Evolutionary conservation across 2,329 filamentous ascomycete genomes (phyloP), one percentile per base, ranked within the genome.

Genomic region (Cryphonectria naterciae): DNA sequence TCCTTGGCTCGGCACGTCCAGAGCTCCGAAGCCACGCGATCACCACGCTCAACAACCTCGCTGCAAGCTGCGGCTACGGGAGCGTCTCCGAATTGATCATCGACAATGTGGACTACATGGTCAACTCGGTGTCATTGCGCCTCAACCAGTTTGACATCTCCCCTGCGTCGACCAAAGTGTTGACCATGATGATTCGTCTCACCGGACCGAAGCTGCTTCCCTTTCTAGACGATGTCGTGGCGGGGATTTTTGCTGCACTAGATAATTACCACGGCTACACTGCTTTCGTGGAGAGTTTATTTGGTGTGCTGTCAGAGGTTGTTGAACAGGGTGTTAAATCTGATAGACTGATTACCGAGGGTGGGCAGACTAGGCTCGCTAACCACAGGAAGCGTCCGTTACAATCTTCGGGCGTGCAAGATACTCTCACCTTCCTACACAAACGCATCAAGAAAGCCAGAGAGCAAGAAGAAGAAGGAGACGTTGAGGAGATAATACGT

Each of bases 231-330:
- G 96, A 99, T 77, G 89, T 97, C 0, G 90, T 98, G 3, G 92
- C 91, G 5, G 95, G 93, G 0, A 94, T 99, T 54, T 98, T 99
- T 79, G 92, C 93, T 0, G 94, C 95, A 0, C 83, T 99, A n/a
- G 94, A 98, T 75, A 93, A 94, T 76, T 99, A 96, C 76, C 96
- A 99, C 76, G 96, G 96, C 1, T 98, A 99, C 78, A 91, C 94
- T 0, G 83, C 87, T 25, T 90, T 99, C 70, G 95, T 97, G 0
- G 94, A 97, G 77, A 88, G 91, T 62, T 84, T 99, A 7, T 99
- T 98, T 78, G 84, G 88, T 1, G 94, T 97, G 0, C 83, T 99
- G 6, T 91, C 89, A 68, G 93, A 94, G 72, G 89, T 98, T 70
- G 93, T 96, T 15, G 89, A 93, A 68, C 93, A 97, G 81, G 93